A percentile compares a stretch with the other conserved stretches of the same genome.
phyloP scores from a whole-genome alignment of 2,329 filamentous ascomycete species.

The Claviceps digitariae region DNA sequence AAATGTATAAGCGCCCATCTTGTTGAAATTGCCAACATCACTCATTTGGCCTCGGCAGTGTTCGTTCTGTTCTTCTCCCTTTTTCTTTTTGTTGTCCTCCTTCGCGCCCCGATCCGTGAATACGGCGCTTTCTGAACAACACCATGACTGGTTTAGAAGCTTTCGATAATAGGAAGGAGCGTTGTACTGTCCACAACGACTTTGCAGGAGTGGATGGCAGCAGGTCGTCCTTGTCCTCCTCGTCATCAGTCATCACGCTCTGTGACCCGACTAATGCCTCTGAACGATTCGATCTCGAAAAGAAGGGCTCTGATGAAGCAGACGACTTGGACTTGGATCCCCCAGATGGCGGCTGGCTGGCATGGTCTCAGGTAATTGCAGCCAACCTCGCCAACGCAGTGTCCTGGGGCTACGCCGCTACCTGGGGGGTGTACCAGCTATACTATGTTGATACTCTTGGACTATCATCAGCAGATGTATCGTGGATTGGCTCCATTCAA shows the following conservation, averaged over 20 bases:
- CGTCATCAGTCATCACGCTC: background rate
- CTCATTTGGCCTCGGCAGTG: background rate
- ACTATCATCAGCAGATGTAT: conserved; percentile 22
- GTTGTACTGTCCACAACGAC: background rate
- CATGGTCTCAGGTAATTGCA: conserved; percentile 37
- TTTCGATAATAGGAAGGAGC: background rate
- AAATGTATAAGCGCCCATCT: background rate
- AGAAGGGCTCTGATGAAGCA: background rate
- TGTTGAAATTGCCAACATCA: background rate
- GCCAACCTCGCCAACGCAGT: conserved; percentile 33
- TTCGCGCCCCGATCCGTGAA: background rate
- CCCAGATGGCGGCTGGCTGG: conserved; percentile 32
- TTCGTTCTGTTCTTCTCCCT: background rate
- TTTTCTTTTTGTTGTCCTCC: no score
- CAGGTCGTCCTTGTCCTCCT: background rate
- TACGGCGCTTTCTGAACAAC: background rate
- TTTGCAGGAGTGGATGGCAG: background rate
- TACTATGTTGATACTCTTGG: conserved; percentile 26
- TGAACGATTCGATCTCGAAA: background rate
- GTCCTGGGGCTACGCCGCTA: conserved; percentile 35
- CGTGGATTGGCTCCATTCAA: conserved; percentile 36
- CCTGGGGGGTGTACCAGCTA: conserved; percentile 42
- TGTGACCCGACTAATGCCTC: background rate
- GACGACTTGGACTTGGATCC: conserved; percentile 3
- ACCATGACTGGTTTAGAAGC: background rate